Base-by-base conservation (phyloP, 2,329 filamentous ascomycete species). In the Claviceps cyperi region DNA sequence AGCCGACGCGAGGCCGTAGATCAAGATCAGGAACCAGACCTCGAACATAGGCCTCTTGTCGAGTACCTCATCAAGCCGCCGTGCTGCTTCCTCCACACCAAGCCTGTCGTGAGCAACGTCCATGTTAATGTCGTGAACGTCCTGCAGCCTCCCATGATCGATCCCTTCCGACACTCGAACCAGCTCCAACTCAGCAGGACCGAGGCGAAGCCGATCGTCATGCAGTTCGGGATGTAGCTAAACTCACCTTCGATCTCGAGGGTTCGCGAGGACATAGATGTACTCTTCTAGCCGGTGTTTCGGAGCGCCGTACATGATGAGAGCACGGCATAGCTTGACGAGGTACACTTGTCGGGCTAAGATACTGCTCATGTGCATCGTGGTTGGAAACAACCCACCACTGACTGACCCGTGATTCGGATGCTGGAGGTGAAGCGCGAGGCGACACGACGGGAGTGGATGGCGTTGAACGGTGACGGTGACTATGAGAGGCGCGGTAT, bases 251-350 rank as follows among this genome's bases (percentile, higher is more conserved):
- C 85, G 15, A 95, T 90, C 64, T 90, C 86, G 39, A 96, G 75
- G 2, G 92, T 85, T n/a, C 86, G 77, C 1, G 90, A 83, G 8
- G 86, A 89, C 85, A 90, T 94, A 54, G 77, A 82, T 83, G 64
- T 94, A 95, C 62, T 94, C 85, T 65, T 96, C 90, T 19, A 96
- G 71, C 13, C 91, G 82, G 68, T 96, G 90, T 0, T 89, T 94
- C 1, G 90, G 90, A 0, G 90, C 90, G 13, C 90, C 90, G 55
- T 87, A 95, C 60, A 81, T 75, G 89, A 96, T 96, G 51, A 96
- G 70, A 1, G 86, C 86, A 40, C 82, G 80, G 62, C 90, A 95
- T 40, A 96, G 76, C 63, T 86, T 88, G 50, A 90, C 76, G 14
- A 96, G 74, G 62, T 94, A 96, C 50, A 80, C 78, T 58, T 95